Conservation (phyloP, 345 rosid species). For the Eucalyptus tenuipes region DNA sequence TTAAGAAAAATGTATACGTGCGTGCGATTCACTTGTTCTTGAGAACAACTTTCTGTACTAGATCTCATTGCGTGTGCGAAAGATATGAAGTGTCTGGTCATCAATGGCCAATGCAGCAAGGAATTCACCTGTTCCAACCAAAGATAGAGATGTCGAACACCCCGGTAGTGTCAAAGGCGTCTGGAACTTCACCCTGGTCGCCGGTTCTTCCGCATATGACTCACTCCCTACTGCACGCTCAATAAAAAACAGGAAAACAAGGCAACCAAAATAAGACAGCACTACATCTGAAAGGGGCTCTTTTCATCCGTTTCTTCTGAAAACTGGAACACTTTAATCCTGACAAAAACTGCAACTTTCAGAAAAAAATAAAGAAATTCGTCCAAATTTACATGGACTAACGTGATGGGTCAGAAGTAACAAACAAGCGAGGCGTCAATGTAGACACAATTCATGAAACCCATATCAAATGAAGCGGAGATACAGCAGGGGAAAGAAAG, state of each 20-base stretch:
- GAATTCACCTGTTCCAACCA: conserved; percentile 71
- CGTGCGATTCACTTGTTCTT: neutral
- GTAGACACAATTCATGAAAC: neutral
- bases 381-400: neutral
- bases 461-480: neutral
- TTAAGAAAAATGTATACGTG: neutral
- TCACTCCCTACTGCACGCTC: conserved; percentile 40
- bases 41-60: neutral
- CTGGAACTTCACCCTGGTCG: conserved; percentile 56
- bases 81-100: neutral
- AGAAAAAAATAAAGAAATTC: neutral
- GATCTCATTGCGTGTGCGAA: neutral
- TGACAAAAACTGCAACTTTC: neutral
- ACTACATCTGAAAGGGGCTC: neutral
- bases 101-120: neutral
- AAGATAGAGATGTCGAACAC: conserved; percentile 37
- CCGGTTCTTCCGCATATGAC: conserved; percentile 47
- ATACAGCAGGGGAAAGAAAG: neutral
- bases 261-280: neutral
- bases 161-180: conserved; percentile 52
- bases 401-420: neutral
- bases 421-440: neutral
- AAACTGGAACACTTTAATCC: neutral
- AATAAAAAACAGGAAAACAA: neutral
- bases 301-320: neutral